Evolutionary conservation across 1,284 basidiomycete genomes (phyloP), one percentile per base, ranked within the genome.

Genomic region (Meripilus lineatus): DNA sequence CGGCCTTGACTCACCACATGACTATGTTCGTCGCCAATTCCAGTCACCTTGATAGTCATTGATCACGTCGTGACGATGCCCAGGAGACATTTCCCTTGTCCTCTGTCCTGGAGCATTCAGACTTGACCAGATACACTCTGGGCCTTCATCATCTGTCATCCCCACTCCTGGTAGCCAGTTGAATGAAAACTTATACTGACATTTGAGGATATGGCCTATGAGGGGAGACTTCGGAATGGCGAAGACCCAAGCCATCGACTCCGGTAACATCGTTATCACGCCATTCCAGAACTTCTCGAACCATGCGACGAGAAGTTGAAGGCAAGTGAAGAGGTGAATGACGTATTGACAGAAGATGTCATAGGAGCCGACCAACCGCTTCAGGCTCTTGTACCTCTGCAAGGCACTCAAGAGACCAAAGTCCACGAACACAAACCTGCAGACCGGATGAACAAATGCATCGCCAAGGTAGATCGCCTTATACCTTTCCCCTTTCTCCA

Each of bases 261-360:
- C n/a, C n/a, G n/a, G n/a, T n/a, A n/a, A 20, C 37, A 56, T 4
- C 20, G 14, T 14, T 54, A 39, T 0, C 22, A 15, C 2, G n/a
- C 32, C 8, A 36, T 25, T 5, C 47, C 33, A 8, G 47, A 8
- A 8, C 38, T 17, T 35, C 2, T 25, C 38, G 4, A 53, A 25
- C 14, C 32, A 21, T 4, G n/a, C 8, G 1, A 48, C 46, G 21
- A 53, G 32, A 6, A 25, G n/a, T 1, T 10, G 5, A 8, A 54
- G 30, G 10, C 53, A 51, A 3, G 42, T 28, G n/a, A 15, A 22
- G 3, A 50, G 48, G 17, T 44, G 15, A n/a, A 46, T 50, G 33
- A 17, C 48, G 43, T 48, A 58, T 37, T 56, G 53, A 23, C 57
- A 58, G 0, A 51, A 52, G 4, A 59, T 55, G 24, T 58, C 55